Percentiles rank a stretch among this genome's conserved stretches.
phyloP scores from a whole-genome alignment of 345 rosid species.

The Fremontodendron californicum region DNA sequence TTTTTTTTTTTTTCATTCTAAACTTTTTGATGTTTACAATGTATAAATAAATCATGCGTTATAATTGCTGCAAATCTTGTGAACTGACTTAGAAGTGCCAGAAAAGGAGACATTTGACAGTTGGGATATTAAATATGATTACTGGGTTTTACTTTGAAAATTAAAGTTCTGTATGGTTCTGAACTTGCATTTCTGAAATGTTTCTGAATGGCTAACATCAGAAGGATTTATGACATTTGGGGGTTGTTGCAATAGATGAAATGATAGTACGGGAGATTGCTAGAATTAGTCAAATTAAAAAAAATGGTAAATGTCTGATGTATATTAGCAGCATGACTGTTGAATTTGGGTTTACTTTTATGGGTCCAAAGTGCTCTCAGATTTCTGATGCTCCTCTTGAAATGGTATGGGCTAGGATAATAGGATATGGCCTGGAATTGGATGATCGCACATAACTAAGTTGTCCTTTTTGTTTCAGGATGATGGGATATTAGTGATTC shows the following conservation, averaged over 20 bases:
- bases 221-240: neutral
- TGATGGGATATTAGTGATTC: slow-evolving; percentile 74
- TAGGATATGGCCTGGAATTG: neutral
- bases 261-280: neutral
- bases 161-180: neutral
- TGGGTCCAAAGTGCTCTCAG: too few species aligned
- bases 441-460: neutral
- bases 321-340: neutral
- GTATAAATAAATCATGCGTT: neutral
- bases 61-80: neutral
- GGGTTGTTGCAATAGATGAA: neutral
- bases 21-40: neutral
- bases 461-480: slow-evolving; percentile 41
- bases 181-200: neutral
- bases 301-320: neutral
- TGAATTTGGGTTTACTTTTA: neutral
- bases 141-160: neutral
- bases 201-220: neutral
- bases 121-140: neutral
- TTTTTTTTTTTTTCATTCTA: too few species aligned
- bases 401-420: neutral
- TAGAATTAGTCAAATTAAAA: neutral
- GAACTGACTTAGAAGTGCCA: neutral
- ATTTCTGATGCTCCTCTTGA: neutral
- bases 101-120: neutral